A percentile compares a stretch with the other conserved stretches of the same genome.
phyloP scores from a whole-genome alignment of 2,329 filamentous ascomycete species.

The Cercospora citrullina region DNA sequence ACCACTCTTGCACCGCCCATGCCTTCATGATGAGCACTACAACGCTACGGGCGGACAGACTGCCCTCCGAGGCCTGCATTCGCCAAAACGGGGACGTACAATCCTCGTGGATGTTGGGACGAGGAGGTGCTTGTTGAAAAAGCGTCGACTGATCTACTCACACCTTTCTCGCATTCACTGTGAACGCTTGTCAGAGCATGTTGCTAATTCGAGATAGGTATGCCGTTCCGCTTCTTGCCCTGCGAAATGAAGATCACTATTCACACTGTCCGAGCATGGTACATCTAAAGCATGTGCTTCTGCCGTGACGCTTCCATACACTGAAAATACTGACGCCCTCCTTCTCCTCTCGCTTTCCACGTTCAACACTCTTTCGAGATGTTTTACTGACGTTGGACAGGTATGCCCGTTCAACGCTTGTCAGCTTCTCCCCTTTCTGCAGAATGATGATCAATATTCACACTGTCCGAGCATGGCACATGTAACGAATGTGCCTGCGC shows the following conservation, averaged over 20 bases:
- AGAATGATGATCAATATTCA: slow-evolving; percentile 48
- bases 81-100: slow-evolving; percentile 62
- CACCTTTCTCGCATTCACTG: neutral
- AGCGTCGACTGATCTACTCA: slow-evolving; percentile 61
- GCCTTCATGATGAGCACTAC: slow-evolving; percentile 60
- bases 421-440: neutral
- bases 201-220: slow-evolving; percentile 30
- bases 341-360: neutral
- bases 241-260: slow-evolving; percentile 64
- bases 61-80: slow-evolving; percentile 54
- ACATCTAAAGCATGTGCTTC: slow-evolving; percentile 50
- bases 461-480: slow-evolving; percentile 65
- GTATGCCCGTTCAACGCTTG: neutral
- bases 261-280: slow-evolving; percentile 69
- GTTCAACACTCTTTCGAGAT: neutral
- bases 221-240: neutral
- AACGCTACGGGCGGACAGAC: slow-evolving; percentile 71
- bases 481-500: slow-evolving; percentile 47
- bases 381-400: neutral
- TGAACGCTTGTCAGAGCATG: slow-evolving; percentile 1
- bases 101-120: slow-evolving; percentile 58
- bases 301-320: slow-evolving; percentile 57
- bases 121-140: slow-evolving; percentile 66
- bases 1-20: slow-evolving; percentile 25
- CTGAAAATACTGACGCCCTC: slow-evolving; percentile 62